Conservation (phyloP, 805 yeast genomes). For the Debaryomyces hansenii region DNA sequence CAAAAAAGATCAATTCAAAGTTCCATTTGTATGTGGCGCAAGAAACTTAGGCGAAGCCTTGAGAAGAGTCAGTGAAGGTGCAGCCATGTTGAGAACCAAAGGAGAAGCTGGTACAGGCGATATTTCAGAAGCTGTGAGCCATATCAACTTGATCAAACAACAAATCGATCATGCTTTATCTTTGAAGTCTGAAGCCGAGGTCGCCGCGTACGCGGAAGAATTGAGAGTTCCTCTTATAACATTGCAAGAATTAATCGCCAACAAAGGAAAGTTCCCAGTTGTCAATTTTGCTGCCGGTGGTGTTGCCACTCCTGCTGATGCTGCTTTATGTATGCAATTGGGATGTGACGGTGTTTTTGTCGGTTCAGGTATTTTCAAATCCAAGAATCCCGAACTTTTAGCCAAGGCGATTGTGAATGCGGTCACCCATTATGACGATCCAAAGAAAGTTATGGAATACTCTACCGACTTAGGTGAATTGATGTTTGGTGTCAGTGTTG, state of each 20-base stretch:
- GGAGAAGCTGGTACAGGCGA: conserved; percentile 93
- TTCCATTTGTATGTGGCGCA: conserved; percentile 85
- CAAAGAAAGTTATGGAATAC: conserved; percentile 57
- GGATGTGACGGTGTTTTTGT: conserved; percentile 37
- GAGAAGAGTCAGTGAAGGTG: conserved; percentile 77
- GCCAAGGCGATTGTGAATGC: conserved; percentile 82
- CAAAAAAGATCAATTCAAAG: conserved; percentile 55
- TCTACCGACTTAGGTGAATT: conserved; percentile 72
- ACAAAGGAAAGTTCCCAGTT: conserved; percentile 67
- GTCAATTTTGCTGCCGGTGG: conserved; percentile 91
- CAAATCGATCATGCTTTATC: conserved; percentile 50
- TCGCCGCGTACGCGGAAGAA: conserved; percentile 52
- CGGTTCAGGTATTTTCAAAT: conserved; percentile 72
- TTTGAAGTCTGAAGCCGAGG: conserved; percentile 42
- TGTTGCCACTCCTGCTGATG: conserved; percentile 85
- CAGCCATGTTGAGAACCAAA: conserved; percentile 84
- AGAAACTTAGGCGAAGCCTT: conserved; percentile 80
- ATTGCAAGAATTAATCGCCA: conserved; percentile 48
- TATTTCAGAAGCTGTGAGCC: conserved; percentile 78
- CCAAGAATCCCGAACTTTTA: conserved; percentile 67
- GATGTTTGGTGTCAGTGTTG: conserved; percentile 71
- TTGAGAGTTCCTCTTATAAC: conserved; percentile 60
- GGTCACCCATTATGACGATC: conserved; percentile 67
- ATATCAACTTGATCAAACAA: conserved; percentile 58
- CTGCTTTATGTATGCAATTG: conserved; percentile 67